These are phyloP conservation scores for Umbilicaria muhlenbergii DNA, from an alignment of 495 filamentous ascomycete species.

Conservation along the genomic window DNA sequence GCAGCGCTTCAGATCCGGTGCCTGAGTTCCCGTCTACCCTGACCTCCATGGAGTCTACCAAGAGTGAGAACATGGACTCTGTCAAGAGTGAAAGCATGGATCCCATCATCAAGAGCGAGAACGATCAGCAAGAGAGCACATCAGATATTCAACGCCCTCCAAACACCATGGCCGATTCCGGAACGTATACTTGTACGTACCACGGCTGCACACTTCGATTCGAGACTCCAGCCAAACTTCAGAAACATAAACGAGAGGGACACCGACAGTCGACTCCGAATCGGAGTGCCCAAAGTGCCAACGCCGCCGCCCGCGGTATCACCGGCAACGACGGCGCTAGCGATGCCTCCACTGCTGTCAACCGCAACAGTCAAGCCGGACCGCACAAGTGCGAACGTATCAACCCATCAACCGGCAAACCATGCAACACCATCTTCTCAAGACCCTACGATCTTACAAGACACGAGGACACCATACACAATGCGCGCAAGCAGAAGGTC, in stretches of 20 bases:
- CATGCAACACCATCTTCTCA: slow-evolving; percentile 91
- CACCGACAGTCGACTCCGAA: slow-evolving; percentile 50
- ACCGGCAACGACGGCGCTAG: slow-evolving; percentile 26
- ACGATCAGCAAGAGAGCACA: too few species aligned
- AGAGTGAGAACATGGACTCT: slow-evolving; percentile 22
- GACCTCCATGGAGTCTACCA: slow-evolving; percentile 48
- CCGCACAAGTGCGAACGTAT: slow-evolving; percentile 82
- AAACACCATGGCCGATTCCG: slow-evolving; percentile 55
- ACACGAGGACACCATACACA: slow-evolving; percentile 97
- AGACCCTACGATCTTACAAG: slow-evolving; percentile 95
- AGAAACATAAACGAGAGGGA: slow-evolving; percentile 90
- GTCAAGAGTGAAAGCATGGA: too few species aligned
- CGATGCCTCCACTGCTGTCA: slow-evolving; percentile 25
- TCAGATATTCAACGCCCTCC: slow-evolving; percentile 28
- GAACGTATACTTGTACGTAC: slow-evolving; percentile 91
- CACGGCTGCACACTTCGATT: slow-evolving; percentile 83
- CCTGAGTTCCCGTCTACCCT: slow-evolving; percentile 48
- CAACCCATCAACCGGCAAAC: slow-evolving; percentile 91
- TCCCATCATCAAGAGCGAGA: slow-evolving; percentile 1
- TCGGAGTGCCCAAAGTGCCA: slow-evolving; percentile 17
- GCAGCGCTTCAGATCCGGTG: slow-evolving; percentile 28
- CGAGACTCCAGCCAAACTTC: slow-evolving; percentile 67
- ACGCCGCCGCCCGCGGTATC: slow-evolving; percentile 5
- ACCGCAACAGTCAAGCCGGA: slow-evolving; percentile 66
- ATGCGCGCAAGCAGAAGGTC: slow-evolving; percentile 87